phyloP scores from a whole-genome alignment of 306 rosid genomes.

The Pyrus bretschneideri region DNA sequence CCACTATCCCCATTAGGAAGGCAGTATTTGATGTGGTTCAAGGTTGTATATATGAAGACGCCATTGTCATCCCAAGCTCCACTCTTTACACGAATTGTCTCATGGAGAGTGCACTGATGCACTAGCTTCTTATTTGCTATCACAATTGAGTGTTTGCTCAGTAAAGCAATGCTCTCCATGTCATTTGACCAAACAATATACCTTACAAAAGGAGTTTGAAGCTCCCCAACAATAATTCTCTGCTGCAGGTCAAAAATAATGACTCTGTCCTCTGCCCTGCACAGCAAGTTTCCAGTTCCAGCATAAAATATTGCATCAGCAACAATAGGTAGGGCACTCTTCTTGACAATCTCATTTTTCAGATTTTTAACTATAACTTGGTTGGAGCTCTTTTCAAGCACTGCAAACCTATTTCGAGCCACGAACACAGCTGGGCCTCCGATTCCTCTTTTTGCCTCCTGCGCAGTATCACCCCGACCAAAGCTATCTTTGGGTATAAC shows the following conservation, averaged over 20 bases:
- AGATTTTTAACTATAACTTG: slow-evolving; percentile 61
- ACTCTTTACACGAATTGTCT: slow-evolving; percentile 87
- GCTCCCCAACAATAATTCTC: slow-evolving; percentile 67
- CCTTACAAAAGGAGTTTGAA: slow-evolving; percentile 73
- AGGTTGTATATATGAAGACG: slow-evolving; percentile 70
- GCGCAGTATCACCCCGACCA: slow-evolving; percentile 63
- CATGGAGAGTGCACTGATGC: slow-evolving; percentile 86
- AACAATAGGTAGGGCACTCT: slow-evolving; percentile 57
- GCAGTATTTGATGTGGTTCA: slow-evolving; percentile 81
- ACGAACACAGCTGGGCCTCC: slow-evolving; percentile 87
- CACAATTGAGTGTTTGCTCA: slow-evolving; percentile 74
- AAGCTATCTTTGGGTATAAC: slow-evolving; percentile 66
- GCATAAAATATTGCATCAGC: slow-evolving; percentile 78
- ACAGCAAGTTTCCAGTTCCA: slow-evolving; percentile 69
- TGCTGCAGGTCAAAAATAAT: slow-evolving; percentile 73
- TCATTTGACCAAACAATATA: slow-evolving; percentile 77
- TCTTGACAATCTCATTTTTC: slow-evolving; percentile 71
- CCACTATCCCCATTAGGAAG: slow-evolving; percentile 85
- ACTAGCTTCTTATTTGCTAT: slow-evolving; percentile 76
- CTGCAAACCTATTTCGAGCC: slow-evolving; percentile 81
- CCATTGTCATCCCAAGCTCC: slow-evolving; percentile 95
- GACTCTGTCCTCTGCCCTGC: slow-evolving; percentile 76
- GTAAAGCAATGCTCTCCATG: slow-evolving; percentile 76
- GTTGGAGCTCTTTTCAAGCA: slow-evolving; percentile 70
- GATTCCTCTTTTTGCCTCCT: slow-evolving; percentile 71